Percentiles rank a stretch among this genome's conserved stretches.
These are phyloP conservation scores for Pythium plurisporium DNA, from an alignment of 352 stramenopile genomes.

Conservation along the genomic window DNA sequence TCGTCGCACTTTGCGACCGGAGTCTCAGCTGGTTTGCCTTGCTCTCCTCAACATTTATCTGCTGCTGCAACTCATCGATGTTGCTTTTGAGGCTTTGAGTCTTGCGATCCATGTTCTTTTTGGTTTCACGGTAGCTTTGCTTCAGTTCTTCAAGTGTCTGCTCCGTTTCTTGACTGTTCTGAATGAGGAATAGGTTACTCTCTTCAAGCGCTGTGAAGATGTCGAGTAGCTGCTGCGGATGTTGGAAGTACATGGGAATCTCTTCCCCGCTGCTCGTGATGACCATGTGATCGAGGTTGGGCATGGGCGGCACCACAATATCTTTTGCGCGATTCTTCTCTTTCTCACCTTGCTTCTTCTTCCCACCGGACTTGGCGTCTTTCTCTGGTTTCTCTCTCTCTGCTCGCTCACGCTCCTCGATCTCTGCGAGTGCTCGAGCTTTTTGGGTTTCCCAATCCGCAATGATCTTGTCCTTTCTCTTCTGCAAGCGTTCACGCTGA, in stretches of 20 bases:
- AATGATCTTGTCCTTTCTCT: slow-evolving; percentile 66
- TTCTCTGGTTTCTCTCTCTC: slow-evolving; percentile 65
- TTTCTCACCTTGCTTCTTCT: slow-evolving; percentile 36
- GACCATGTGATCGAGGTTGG: slow-evolving; percentile 58
- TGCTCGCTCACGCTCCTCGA: slow-evolving; percentile 55
- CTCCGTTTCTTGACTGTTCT: slow-evolving; percentile 95
- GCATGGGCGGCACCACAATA: slow-evolving; percentile 48
- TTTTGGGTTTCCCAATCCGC: slow-evolving; percentile 63
- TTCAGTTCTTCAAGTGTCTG: slow-evolving; percentile 94
- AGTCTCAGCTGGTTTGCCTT: slow-evolving; percentile 76
- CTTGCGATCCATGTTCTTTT: slow-evolving; percentile 87
- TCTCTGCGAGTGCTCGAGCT: slow-evolving; percentile 47
- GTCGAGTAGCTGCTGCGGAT: slow-evolving; percentile 91
- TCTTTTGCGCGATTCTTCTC: slow-evolving; percentile 47
- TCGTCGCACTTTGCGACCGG: slow-evolving; percentile 59
- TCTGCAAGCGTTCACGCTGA: slow-evolving; percentile 56
- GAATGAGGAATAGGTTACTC: slow-evolving; percentile 95
- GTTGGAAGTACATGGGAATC: slow-evolving; percentile 94
- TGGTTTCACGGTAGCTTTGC: slow-evolving; percentile 88
- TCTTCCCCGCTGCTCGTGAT: slow-evolving; percentile 86
- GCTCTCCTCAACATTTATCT: slow-evolving; percentile 82
- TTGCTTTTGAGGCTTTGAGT: slow-evolving; percentile 82
- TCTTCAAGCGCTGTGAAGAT: slow-evolving; percentile 93
- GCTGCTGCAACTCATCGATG: slow-evolving; percentile 86
- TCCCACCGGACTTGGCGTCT: slow-evolving; percentile 28